phyloP scores from a whole-genome alignment of 257 asterid species.

The Craterostigma plantagineum region DNA sequence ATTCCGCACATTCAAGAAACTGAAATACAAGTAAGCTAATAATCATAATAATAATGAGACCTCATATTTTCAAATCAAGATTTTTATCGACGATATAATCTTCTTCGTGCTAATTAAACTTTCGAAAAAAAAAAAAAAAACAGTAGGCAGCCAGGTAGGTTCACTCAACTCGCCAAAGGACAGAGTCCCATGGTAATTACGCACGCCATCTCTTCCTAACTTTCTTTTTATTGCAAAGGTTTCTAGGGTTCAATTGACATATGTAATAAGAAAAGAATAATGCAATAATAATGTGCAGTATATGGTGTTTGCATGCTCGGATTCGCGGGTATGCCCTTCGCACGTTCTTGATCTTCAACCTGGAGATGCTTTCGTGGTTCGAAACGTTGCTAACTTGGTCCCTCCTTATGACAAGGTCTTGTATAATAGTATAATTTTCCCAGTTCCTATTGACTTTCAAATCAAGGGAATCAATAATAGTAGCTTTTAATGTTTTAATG shows the following conservation, averaged over 20 bases:
- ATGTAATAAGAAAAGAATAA: not conserved
- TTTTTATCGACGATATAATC: slow-evolving; percentile 1
- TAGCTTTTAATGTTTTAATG: slow-evolving; percentile 10
- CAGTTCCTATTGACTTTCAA: too few species aligned
- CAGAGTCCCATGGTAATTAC: slow-evolving; percentile 68
- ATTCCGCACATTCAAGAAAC: slow-evolving; percentile 62
- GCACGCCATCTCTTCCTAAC: not conserved
- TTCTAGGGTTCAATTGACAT: not conserved
- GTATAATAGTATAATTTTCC: too few species aligned
- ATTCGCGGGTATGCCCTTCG: slow-evolving; percentile 92
- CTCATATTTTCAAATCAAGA: not conserved
- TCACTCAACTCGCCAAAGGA: slow-evolving; percentile 62
- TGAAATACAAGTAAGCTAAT: slow-evolving; percentile 71
- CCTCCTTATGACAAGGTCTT: too few species aligned
- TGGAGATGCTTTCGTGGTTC: slow-evolving; percentile 77
- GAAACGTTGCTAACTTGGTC: too few species aligned
- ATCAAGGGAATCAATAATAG: too few species aligned
- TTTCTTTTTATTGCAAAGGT: not conserved
- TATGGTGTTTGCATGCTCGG: slow-evolving; percentile 87
- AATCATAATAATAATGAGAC: too few species aligned
- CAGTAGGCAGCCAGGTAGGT: slow-evolving; percentile 61
- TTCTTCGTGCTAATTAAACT: slow-evolving; percentile 1
- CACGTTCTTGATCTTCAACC: slow-evolving; percentile 65
- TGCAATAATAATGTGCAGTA: slow-evolving; percentile 18
- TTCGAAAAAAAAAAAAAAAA: too few species aligned